phyloP scores from a whole-genome alignment of 1,139 yeast genomes.

The Debaryomycetaceae sp. region DNA sequence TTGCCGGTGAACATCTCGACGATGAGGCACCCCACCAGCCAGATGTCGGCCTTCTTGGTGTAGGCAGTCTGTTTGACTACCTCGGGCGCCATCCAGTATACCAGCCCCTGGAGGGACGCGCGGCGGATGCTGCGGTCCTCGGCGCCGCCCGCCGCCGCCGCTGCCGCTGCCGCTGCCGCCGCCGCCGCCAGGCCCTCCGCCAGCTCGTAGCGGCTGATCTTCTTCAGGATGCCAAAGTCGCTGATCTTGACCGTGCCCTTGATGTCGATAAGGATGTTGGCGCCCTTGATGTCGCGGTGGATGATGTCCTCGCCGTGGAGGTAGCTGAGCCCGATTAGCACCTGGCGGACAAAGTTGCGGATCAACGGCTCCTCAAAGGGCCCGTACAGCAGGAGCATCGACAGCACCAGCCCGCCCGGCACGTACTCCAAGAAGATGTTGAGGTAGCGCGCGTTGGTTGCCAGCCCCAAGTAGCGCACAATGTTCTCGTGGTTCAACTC shows the following conservation, averaged over 20 bases:
- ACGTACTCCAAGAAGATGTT: conserved; percentile 91
- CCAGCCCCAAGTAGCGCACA: conserved; percentile 85
- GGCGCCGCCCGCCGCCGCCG: too few relatives aligned
- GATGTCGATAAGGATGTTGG: conserved; percentile 83
- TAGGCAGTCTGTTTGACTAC: conserved; percentile 89
- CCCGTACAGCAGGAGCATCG: conserved; percentile 81
- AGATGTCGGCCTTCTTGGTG: conserved; percentile 86
- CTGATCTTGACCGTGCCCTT: conserved; percentile 90
- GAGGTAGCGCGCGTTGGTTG: conserved; percentile 62
- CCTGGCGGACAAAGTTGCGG: conserved; percentile 78
- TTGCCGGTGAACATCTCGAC: conserved; percentile 94
- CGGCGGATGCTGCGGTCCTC: too few relatives aligned
- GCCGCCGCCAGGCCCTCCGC: conserved; percentile 14
- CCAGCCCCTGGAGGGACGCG: conserved; percentile 89
- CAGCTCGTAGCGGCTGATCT: conserved; percentile 32
- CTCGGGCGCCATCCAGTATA: conserved; percentile 98
- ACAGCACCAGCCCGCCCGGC: conserved; percentile 94
- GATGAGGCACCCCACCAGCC: conserved; percentile 91
- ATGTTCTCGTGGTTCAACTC: conserved; percentile 88
- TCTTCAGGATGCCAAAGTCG: conserved; percentile 90
- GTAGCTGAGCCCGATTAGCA: conserved; percentile 74
- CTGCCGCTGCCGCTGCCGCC: too few relatives aligned
- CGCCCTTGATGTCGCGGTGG: conserved; percentile 92
- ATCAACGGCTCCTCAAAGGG: conserved; percentile 90
- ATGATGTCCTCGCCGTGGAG: conserved; percentile 79